Conservation (phyloP, 345 rosid species). For the Brassica incana region DNA sequence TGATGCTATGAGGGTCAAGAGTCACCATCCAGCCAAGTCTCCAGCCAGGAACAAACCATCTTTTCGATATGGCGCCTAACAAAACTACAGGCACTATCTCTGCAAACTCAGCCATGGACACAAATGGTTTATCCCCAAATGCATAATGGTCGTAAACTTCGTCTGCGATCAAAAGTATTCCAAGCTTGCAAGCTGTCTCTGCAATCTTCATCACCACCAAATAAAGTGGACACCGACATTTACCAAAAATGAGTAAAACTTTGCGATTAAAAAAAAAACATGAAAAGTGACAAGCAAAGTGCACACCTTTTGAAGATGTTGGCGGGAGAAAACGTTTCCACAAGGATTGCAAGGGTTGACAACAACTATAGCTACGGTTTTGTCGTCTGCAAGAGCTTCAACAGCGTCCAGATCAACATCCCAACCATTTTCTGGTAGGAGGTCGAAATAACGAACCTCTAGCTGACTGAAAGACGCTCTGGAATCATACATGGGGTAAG, state of each 20-base stretch:
- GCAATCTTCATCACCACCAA: conserved; percentile 47
- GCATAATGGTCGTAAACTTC: conserved; percentile 6
- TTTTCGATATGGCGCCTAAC: conserved; percentile 63
- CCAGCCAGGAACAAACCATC: conserved; percentile 88
- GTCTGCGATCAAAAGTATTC: conserved; percentile 59
- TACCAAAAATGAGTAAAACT: neutral
- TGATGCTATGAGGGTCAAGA: conserved; percentile 51
- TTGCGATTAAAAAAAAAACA: neutral
- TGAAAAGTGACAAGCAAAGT: neutral
- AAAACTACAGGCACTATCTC: conserved; percentile 58
- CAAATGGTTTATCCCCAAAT: conserved; percentile 58
- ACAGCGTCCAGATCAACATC: conserved; percentile 60
- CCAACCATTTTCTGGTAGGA: conserved; percentile 64
- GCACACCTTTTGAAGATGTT: conserved; percentile 53
- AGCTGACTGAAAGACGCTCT: conserved; percentile 43
- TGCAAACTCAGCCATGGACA: conserved; percentile 72
- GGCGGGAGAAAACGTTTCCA: conserved; percentile 57
- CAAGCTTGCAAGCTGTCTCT: conserved; percentile 59
- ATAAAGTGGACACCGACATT: neutral
- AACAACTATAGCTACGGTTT: conserved; percentile 57
- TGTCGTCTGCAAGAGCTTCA: conserved; percentile 65
- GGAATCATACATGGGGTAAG: conserved; percentile 54
- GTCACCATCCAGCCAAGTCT: conserved; percentile 76
- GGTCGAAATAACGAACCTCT: conserved; percentile 58
- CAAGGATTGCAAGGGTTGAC: conserved; percentile 68